phyloP scores from a whole-genome alignment of 2,329 filamentous ascomycete genomes.

The Fusarium bulbicola region DNA sequence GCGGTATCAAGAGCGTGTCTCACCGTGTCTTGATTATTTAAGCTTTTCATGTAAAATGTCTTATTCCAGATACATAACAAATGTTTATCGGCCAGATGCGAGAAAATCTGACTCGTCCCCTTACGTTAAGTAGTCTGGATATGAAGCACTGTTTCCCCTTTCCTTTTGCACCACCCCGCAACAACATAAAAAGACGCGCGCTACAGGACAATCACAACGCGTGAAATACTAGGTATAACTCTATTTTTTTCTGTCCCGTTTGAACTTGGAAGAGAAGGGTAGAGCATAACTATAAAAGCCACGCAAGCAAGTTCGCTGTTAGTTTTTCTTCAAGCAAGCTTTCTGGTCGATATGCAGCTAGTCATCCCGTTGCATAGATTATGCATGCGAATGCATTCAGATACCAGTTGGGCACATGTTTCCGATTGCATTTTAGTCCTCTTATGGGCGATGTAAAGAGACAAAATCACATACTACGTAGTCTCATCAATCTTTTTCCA shows the following conservation, averaged over 20 bases:
- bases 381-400: conserved; percentile 22
- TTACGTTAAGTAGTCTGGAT: conserved; percentile 12
- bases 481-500: conserved; percentile 17
- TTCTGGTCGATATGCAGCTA: conserved; percentile 17
- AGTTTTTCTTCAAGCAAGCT: background rate
- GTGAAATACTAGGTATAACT: conserved; percentile 21
- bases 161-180: conserved; percentile 36
- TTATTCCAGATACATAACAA: conserved; percentile 2
- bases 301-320: background rate
- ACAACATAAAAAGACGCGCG: conserved; percentile 34
- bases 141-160: conserved; percentile 17
- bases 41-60: conserved; percentile 18
- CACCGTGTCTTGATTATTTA: conserved; percentile 22
- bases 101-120: conserved; percentile 27
- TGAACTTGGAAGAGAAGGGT: background rate
- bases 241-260: background rate
- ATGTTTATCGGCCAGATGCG: conserved; percentile 18
- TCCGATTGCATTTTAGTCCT: conserved; percentile 2
- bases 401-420: background rate
- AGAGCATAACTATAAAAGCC: background rate
- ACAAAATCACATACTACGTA: background rate
- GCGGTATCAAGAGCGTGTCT: conserved; percentile 21
- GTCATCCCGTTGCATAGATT: conserved; percentile 18
- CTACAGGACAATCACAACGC: conserved; percentile 23
- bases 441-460: background rate